Evolutionary conservation across 2,329 filamentous ascomycete genomes (phyloP).

Genomic region (Talaromyces verruculosus): DNA sequence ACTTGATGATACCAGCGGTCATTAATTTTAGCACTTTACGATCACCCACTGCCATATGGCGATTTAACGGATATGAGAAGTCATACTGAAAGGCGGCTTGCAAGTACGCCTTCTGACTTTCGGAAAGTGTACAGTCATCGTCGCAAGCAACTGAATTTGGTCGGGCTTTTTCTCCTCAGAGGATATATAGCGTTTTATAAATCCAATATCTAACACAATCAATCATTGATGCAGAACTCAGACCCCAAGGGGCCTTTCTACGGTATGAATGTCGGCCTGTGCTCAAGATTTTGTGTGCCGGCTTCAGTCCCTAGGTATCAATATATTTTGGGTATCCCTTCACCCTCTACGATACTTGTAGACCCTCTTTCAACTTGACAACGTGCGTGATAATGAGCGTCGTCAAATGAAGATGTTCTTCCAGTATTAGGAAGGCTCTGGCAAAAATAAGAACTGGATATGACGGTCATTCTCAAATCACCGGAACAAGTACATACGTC

Average conservation of each 20-base stretch:
- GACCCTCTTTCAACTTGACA: background rate
- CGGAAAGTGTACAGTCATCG: background rate
- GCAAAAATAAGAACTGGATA: background rate
- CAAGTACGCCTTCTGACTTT: background rate
- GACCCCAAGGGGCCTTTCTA: background rate
- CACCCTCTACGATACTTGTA: background rate
- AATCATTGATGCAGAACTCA: background rate
- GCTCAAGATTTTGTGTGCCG: background rate
- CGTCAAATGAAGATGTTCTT: background rate
- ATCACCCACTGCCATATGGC: background rate
- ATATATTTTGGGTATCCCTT: no score
- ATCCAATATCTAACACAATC: background rate
- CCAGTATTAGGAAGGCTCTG: no score
- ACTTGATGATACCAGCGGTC: background rate
- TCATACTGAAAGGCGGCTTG: background rate
- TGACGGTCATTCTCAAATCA: background rate
- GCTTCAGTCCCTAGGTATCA: background rate
- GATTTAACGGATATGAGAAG: background rate
- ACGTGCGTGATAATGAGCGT: background rate
- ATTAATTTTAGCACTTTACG: no score
- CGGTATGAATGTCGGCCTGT: background rate
- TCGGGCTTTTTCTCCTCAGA: no score
- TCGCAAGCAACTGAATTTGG: background rate
- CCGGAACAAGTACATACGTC: no score
- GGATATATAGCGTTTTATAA: background rate